Base-by-base conservation (phyloP, 2,329 filamentous ascomycete genomes). In the Monosporascus sp. region DNA sequence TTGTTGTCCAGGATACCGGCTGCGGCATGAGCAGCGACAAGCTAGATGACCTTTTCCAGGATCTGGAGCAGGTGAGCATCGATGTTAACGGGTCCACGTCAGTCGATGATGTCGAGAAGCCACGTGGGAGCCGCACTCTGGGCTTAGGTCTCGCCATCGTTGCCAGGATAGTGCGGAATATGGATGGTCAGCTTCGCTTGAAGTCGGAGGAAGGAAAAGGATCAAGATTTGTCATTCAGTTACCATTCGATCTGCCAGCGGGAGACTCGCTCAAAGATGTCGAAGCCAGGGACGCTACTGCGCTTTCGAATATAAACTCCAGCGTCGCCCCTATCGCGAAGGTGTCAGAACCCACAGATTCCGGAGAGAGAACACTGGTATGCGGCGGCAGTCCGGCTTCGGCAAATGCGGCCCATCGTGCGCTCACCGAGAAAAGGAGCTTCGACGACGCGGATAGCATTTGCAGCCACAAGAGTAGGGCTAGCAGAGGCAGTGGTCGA, bases 121-220 rank as follows among this genome's bases (percentile, higher is more conserved):
- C 66, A 15, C 56, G 55, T 41, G 59, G 72, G 20, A 56, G 67
- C 18, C 70, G 73, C 48, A 84, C 84, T 0, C 70, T 96, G 1
- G 92, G 92, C 0, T 78, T 96, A 9, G 92, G 91, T 0, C 77
- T 96, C n/a, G 91, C 91, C 0, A 78, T 95, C 14, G 91, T 96
- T n/a, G 88, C 89, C 17, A 83, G 91, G 38, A 89, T 90, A 37
- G 79, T 96, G 35, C 82, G 85, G n/a, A 96, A 91, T 63, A 94
- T 96, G 89, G 87, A 93, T 54, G 92, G 91, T 0, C 91, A 96
- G 63, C 70, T 96, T 31, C 83, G 90, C 2, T 72, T 96, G 1
- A 93, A 91, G 63, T 96, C 90, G 0, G 89, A 94, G 62, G 81
- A 88, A 65, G 88, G 88, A 2, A 88, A 87, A 61, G 91, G 92